phyloP scores from a whole-genome alignment of 1,284 basidiomycete species.

The Lentinula novae-zelandiae region DNA sequence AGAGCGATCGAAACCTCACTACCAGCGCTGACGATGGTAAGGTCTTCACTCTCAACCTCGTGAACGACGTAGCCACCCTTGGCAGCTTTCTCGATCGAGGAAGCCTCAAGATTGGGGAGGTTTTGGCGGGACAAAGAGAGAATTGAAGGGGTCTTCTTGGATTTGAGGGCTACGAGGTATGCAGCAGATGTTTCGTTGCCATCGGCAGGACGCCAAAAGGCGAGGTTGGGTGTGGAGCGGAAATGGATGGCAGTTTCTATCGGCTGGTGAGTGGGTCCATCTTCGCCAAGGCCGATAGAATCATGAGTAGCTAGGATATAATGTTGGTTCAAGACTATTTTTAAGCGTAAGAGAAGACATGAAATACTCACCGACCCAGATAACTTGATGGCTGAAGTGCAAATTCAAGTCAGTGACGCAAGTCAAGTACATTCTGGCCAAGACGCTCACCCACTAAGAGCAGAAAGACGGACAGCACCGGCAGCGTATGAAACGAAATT shows the following conservation, averaged over 20 bases:
- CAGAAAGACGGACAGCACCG: slow-evolving; percentile 89
- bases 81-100: slow-evolving; percentile 79
- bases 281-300: slow-evolving; percentile 90
- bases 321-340: no score
- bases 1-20: slow-evolving; percentile 86
- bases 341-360: not conserved
- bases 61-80: slow-evolving; percentile 90
- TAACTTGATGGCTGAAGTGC: slow-evolving; percentile 67
- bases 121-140: slow-evolving; percentile 90
- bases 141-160: slow-evolving; percentile 78
- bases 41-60: slow-evolving; percentile 72
- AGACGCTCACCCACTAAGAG: slow-evolving; percentile 55
- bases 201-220: slow-evolving; percentile 91
- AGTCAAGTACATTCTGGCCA: not conserved
- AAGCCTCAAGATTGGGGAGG: slow-evolving; percentile 88
- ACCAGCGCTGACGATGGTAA: slow-evolving; percentile 88
- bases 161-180: slow-evolving; percentile 78
- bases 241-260: slow-evolving; percentile 86
- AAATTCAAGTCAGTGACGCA: not conserved
- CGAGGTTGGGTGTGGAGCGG: slow-evolving; percentile 87
- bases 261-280: slow-evolving; percentile 96
- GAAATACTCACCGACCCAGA: slow-evolving; percentile 76
- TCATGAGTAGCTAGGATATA: slow-evolving; percentile 71
- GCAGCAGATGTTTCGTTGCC: slow-evolving; percentile 93
- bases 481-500: slow-evolving; percentile 95